phyloP scores from a whole-genome alignment of 2,329 filamentous ascomycete species.

The Xylariaceae sp. region DNA sequence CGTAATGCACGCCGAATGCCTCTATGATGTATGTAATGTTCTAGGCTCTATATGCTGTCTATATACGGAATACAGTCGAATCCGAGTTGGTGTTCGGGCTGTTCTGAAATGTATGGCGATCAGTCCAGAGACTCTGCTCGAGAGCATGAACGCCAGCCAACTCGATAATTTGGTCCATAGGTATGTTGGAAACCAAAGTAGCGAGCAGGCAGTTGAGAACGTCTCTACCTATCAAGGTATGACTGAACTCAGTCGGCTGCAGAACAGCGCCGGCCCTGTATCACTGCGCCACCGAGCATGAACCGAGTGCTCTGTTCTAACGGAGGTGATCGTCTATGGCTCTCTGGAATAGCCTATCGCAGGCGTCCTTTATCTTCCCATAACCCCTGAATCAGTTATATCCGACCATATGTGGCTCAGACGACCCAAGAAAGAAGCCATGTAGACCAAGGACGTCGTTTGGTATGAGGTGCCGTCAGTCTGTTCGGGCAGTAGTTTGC shows the following conservation, averaged over 20 bases:
- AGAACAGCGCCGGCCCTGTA: not conserved
- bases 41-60: conserved; percentile 3
- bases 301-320: not conserved
- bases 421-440: conserved; percentile 30
- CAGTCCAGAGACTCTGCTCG: too few species aligned
- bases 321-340: not conserved
- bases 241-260: not conserved
- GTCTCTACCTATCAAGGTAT: conserved; percentile 1
- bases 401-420: conserved; percentile 1
- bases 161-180: not conserved
- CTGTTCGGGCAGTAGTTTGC: conserved; percentile 35
- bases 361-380: not conserved
- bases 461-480: conserved; percentile 35
- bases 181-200: not conserved
- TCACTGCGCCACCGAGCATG: not conserved
- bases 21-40: conserved; percentile 3
- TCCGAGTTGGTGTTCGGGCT: not conserved
- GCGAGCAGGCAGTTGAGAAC: not conserved
- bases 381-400: not conserved
- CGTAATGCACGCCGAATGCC: conserved; percentile 13
- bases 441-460: conserved; percentile 31
- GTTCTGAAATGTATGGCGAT: not conserved
- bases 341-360: not conserved
- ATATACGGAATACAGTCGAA: not conserved
- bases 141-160: not conserved